Evolutionary conservation across 768 basidiomycete species (phyloP).

Genomic region (Stropharia rugosoannulata): DNA sequence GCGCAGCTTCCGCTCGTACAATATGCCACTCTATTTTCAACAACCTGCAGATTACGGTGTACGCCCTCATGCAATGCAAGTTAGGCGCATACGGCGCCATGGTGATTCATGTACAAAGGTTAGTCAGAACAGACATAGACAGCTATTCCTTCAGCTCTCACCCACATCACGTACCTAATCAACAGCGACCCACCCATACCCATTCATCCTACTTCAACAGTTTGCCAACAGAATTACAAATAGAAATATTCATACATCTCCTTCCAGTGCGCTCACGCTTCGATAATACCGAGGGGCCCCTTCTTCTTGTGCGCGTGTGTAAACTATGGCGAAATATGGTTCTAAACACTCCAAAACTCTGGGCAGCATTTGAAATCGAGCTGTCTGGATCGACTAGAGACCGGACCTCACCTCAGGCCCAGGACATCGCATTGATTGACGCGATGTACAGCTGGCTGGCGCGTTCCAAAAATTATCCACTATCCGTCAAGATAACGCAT

Average conservation of each 20-base stretch:
- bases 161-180: not conserved
- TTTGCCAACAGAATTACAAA: conserved; percentile 44
- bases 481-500: conserved; percentile 31
- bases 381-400: conserved; percentile 17
- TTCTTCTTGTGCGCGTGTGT: conserved; percentile 39
- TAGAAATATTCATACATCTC: conserved; percentile 44
- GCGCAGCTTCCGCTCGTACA: too few species aligned
- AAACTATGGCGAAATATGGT: conserved; percentile 40
- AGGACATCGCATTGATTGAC: conserved; percentile 18
- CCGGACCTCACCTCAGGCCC: conserved; percentile 6
- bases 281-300: conserved; percentile 30
- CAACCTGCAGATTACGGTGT: too few species aligned
- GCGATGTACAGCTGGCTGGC: conserved; percentile 34
- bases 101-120: too few species aligned
- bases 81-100: too few species aligned
- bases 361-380: conserved; percentile 44
- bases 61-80: too few species aligned
- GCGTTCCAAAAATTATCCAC: conserved; percentile 31
- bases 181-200: not conserved
- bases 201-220: conserved; percentile 26
- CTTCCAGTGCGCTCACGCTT: conserved; percentile 32
- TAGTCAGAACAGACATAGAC: too few species aligned
- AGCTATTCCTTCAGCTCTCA: too few species aligned
- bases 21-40: too few species aligned
- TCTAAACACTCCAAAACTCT: conserved; percentile 39